Base-by-base conservation (phyloP, 225 moss, liverwort and hornwort species). In the Polytrichum formosum region DNA sequence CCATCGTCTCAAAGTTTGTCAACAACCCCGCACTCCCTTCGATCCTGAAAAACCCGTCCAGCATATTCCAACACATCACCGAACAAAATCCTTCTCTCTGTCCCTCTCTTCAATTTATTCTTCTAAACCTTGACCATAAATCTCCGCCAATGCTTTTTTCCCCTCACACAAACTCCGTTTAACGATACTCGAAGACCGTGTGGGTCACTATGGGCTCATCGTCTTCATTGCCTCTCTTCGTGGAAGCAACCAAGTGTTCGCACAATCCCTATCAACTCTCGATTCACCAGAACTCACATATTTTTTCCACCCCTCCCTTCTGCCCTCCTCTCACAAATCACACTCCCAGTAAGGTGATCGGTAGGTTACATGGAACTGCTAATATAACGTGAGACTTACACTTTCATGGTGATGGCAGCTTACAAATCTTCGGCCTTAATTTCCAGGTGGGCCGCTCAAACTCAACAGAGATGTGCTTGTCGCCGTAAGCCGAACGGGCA, bases 1-100 rank as follows among this genome's bases (percentile, higher is more conserved):
- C 90, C 85, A 82, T 72, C 13, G 88, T 85, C 78, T 94, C 97
- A 64, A 94, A 94, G 67, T 94, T 98, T 6, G 94, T 86, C 77
- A 98, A 72, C 75, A 98, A 66, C 72, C 97, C 94, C 17, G 88
- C 92, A 64, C 85, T 94, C 9, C 82, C 86, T 55, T 90, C 89
- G 68, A 84, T 76, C 53, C 88, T 88, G 70, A 20, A 70, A 69
- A 29, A 33, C 33, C 56, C 67, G 53, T 67, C 67, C 67, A 26
- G 9, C 62, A 63, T 17, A 17, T 26, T 26, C 16, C 26, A 17
- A 16, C 62, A 23, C 6, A 17, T 26, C 62, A 23, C n/a, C 23
- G 9, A 58, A 20, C 21, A n/a, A 58, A 8, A 9, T 58, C 21
- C 4, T 23, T 58, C n/a, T 58, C 20, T 58, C 58, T 58, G 21